Conservation (phyloP, 306 rosid species). For the Medicago ruthenica region DNA sequence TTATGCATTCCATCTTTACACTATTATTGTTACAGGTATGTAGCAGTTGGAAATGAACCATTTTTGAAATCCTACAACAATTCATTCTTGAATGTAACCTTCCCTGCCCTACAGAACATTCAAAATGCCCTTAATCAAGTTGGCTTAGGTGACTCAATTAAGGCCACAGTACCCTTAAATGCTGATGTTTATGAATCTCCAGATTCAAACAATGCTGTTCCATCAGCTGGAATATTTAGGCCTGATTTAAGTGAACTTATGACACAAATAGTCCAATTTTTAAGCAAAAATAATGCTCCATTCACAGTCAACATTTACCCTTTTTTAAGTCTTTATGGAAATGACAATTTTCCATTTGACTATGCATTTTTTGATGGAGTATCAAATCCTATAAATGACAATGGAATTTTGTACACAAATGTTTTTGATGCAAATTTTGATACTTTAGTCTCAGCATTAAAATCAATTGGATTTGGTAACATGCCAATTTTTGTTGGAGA, state of each 20-base stretch:
- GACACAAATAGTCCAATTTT: conserved; percentile 76
- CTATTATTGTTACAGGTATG: conserved; percentile 62
- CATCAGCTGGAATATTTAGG: conserved; percentile 90
- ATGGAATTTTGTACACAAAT: conserved; percentile 76
- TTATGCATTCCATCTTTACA: conserved; percentile 1
- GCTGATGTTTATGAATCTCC: conserved; percentile 93
- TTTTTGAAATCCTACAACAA: conserved; percentile 80
- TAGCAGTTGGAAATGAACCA: conserved; percentile 97
- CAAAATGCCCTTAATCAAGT: conserved; percentile 89
- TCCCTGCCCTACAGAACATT: conserved; percentile 92
- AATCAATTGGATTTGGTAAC: conserved; percentile 62
- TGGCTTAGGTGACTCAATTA: conserved; percentile 69
- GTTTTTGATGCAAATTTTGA: conserved; percentile 97
- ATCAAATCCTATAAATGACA: conserved; percentile 66
- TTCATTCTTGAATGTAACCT: conserved; percentile 75
- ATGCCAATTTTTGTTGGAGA: conserved; percentile 89
- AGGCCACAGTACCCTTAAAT: conserved; percentile 94
- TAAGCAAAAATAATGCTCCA: conserved; percentile 76
- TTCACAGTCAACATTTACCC: conserved; percentile 95
- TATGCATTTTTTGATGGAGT: conserved; percentile 94
- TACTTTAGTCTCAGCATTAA: conserved; percentile 79
- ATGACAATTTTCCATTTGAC: conserved; percentile 81
- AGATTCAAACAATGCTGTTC: conserved; percentile 50
- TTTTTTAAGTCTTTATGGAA: conserved; percentile 86
- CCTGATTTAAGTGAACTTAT: conserved; percentile 65